phyloP scores from a whole-genome alignment of 352 stramenopile genomes.

The Phytophthora cactorum region DNA sequence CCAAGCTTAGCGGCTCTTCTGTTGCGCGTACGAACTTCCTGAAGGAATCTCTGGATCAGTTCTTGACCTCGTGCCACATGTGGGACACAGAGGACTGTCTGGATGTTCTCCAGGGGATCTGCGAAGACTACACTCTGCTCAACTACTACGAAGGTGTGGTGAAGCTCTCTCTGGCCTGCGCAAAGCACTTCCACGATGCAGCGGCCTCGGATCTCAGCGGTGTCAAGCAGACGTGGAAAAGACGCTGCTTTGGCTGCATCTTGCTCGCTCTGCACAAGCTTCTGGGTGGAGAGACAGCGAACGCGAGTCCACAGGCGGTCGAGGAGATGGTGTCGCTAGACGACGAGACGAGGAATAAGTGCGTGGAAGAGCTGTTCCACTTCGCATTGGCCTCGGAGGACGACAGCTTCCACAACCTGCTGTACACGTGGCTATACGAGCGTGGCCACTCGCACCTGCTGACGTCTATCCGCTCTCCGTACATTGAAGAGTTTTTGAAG shows the following conservation, averaged over 20 bases:
- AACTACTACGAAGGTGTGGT: slow-evolving; percentile 89
- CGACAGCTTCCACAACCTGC: slow-evolving; percentile 71
- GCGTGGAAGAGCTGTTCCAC: slow-evolving; percentile 78
- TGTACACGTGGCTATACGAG: slow-evolving; percentile 88
- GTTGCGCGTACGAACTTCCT: slow-evolving; percentile 69
- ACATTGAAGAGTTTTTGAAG: slow-evolving; percentile 87
- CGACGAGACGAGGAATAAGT: slow-evolving; percentile 69
- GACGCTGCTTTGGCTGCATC: slow-evolving; percentile 79
- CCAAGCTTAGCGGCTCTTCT: slow-evolving; percentile 70
- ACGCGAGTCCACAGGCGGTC: slow-evolving; percentile 64
- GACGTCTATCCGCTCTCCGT: slow-evolving; percentile 70
- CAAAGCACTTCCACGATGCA: slow-evolving; percentile 80
- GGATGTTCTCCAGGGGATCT: slow-evolving; percentile 79
- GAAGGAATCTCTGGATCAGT: slow-evolving; percentile 78
- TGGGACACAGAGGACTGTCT: slow-evolving; percentile 85
- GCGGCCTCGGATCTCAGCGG: slow-evolving; percentile 68
- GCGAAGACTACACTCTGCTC: slow-evolving; percentile 79
- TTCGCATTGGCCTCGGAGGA: slow-evolving; percentile 78
- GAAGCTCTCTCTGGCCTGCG: slow-evolving; percentile 80
- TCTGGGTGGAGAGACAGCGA: slow-evolving; percentile 40
- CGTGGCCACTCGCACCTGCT: slow-evolving; percentile 63
- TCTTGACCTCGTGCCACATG: slow-evolving; percentile 85
- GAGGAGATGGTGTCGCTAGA: slow-evolving; percentile 82
- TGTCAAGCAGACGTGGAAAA: slow-evolving; percentile 73
- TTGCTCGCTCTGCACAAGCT: slow-evolving; percentile 70